phyloP scores from a whole-genome alignment of 208 protist species.

The Blastocrithidia nonstop region DNA sequence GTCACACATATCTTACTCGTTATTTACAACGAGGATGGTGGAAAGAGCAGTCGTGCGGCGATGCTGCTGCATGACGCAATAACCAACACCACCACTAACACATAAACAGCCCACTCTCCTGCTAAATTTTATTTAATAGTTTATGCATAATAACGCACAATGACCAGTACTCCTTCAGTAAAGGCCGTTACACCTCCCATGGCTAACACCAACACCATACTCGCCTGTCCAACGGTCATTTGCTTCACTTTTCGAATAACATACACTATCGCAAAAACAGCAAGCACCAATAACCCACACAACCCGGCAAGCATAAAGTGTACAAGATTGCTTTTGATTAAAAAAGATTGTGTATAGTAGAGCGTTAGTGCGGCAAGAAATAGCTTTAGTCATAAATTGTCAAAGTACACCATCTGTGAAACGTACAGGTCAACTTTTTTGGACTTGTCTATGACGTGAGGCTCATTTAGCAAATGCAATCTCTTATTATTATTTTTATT shows the following conservation, averaged over 20 bases:
- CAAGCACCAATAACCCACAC: slow-evolving; percentile 21
- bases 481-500: too few relatives aligned
- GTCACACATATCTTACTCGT: slow-evolving; percentile 18
- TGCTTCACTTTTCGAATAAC: slow-evolving; percentile 26
- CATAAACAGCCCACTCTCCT: not conserved
- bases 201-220: slow-evolving; percentile 17
- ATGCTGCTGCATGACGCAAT: slow-evolving; percentile 6
- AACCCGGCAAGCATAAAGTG: slow-evolving; percentile 25
- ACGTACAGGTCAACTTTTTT: too few relatives aligned
- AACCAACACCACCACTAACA: not conserved
- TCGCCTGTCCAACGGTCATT: slow-evolving; percentile 40
- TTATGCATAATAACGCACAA: not conserved
- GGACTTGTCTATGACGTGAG: too few relatives aligned
- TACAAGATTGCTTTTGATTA: slow-evolving; percentile 23
- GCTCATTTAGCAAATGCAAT: too few relatives aligned
- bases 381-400: slow-evolving; percentile 32
- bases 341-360: slow-evolving; percentile 16
- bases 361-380: slow-evolving; percentile 10
- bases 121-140: not conserved
- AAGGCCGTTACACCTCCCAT: slow-evolving; percentile 32
- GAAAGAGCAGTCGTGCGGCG: slow-evolving; percentile 16
- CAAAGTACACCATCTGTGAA: slow-evolving; percentile 17
- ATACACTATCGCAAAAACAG: slow-evolving; percentile 18
- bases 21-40: slow-evolving; percentile 7
- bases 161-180: slow-evolving; percentile 15